Conservation (phyloP, 2,329 filamentous ascomycete genomes). For the Colletotrichum tabaci region DNA sequence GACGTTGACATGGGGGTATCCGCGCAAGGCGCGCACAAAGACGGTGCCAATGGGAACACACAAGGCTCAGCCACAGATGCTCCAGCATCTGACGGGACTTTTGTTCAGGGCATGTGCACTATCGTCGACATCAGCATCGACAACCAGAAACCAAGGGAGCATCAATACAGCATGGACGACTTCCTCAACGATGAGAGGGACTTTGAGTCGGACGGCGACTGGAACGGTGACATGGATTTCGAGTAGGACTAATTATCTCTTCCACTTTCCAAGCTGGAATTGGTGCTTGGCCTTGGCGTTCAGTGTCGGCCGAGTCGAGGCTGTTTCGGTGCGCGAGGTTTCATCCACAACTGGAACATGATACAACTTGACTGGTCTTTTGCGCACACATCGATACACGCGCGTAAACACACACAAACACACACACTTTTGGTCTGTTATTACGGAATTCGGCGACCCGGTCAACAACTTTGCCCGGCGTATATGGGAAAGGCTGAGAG, state of each 20-base stretch:
- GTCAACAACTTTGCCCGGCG: neutral
- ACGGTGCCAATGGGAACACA: conserved; percentile 25
- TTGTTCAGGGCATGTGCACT: conserved; percentile 79
- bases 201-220: conserved; percentile 70
- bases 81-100: conserved; percentile 44
- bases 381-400: neutral
- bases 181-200: conserved; percentile 73
- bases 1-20: conserved; percentile 32
- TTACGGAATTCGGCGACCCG: neutral
- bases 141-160: conserved; percentile 80
- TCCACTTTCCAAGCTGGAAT: no score
- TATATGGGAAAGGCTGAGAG: conserved; percentile 16
- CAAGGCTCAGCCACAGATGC: conserved; percentile 36
- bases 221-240: conserved; percentile 71
- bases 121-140: conserved; percentile 81
- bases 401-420: neutral
- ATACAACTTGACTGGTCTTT: neutral
- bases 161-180: conserved; percentile 79
- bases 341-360: neutral
- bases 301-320: neutral
- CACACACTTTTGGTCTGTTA: neutral
- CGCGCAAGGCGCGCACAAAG: conserved; percentile 33
- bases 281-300: neutral
- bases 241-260: conserved; percentile 52
- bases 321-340: neutral